Conservation (phyloP, 768 basidiomycete genomes). For the Tricholoma bakamatsutake region DNA sequence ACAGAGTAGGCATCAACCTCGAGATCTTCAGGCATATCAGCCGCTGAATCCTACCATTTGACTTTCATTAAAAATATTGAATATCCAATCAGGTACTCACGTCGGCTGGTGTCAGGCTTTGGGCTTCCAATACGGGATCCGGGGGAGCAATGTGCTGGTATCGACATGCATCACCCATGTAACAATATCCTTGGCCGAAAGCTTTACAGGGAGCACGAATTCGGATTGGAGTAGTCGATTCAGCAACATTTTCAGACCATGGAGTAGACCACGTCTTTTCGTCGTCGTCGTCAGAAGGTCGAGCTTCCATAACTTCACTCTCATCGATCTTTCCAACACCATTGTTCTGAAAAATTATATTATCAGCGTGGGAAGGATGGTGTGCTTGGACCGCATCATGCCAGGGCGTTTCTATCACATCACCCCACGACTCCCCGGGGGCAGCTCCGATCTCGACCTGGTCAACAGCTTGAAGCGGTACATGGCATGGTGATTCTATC, state of each 20-base stretch:
- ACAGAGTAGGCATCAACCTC: neutral
- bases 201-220: constrained; percentile 25
- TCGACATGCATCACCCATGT: constrained; percentile 21
- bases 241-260: constrained; percentile 12
- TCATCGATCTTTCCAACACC: neutral
- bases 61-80: neutral
- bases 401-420: neutral
- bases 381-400: neutral
- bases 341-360: neutral
- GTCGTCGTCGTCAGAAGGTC: constrained; percentile 8
- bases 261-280: constrained; percentile 14
- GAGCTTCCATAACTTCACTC: neutral
- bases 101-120: neutral
- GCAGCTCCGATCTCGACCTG: neutral
- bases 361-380: neutral
- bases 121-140: neutral
- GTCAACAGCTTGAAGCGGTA: neutral
- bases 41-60: neutral
- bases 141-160: constrained; percentile 22
- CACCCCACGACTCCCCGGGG: neutral
- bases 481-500: neutral
- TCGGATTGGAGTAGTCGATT: constrained; percentile 6
- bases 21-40: neutral
- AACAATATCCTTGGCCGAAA: constrained; percentile 32
- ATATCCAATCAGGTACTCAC: neutral